Conservation (phyloP, 2,329 filamentous ascomycete species). For the Eutypa lata region DNA sequence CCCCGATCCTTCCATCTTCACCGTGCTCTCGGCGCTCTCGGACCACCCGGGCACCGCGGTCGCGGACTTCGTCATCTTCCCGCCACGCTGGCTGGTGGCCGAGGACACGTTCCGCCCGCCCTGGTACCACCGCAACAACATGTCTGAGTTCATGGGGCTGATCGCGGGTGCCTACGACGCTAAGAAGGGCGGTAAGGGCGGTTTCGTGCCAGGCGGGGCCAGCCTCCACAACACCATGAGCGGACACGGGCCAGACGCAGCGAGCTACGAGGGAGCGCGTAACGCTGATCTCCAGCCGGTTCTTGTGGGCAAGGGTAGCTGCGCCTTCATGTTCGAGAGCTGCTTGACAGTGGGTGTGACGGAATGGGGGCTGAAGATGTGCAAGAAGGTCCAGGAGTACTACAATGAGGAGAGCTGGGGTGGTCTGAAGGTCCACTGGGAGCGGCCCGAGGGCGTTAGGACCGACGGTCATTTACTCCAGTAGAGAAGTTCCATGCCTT, state of each 20-base stretch:
- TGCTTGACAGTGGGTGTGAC: constrained; percentile 69
- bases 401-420: constrained; percentile 85
- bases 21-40: constrained; percentile 53
- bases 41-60: constrained; percentile 52
- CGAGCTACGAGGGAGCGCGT: constrained; percentile 51
- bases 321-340: constrained; percentile 69
- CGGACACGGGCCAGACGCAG: constrained; percentile 51
- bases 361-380: constrained; percentile 64
- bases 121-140: constrained; percentile 59
- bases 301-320: constrained; percentile 59
- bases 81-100: constrained; percentile 58
- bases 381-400: constrained; percentile 56
- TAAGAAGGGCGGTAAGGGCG: constrained; percentile 43
- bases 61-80: constrained; percentile 62
- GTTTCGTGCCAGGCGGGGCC: constrained; percentile 47
- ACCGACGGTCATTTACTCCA: constrained; percentile 26
- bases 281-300: constrained; percentile 59
- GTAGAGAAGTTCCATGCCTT: constrained; percentile 18
- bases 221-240: constrained; percentile 61
- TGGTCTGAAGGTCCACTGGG: constrained; percentile 62
- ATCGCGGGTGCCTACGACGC: constrained; percentile 49
- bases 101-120: constrained; percentile 60
- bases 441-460: constrained; percentile 33
- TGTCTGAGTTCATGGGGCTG: constrained; percentile 52
- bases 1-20: constrained; percentile 67